Evolutionary conservation across 1,284 basidiomycete species (phyloP).

Genomic region (Fomitopsis betulina): DNA sequence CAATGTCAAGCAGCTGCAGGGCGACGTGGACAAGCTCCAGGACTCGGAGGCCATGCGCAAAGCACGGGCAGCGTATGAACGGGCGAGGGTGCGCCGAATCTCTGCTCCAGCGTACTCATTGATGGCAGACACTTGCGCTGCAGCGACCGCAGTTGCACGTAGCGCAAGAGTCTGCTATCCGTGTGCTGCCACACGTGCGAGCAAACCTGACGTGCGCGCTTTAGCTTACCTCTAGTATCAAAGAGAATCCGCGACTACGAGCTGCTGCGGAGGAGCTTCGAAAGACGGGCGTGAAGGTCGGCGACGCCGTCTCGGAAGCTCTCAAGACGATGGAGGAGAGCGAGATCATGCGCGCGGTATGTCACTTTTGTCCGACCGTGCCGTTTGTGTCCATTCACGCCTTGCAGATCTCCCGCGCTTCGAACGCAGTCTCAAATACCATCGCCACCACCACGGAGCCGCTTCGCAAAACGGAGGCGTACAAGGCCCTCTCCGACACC

Average conservation of each 20-base stretch:
- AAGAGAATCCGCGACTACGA: conserved; percentile 91
- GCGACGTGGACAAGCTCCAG: conserved; percentile 95
- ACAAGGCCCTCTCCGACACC: conserved; percentile 88
- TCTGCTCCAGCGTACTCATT: conserved; percentile 3
- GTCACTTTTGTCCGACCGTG: conserved; percentile 21
- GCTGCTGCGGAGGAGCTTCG: conserved; percentile 90
- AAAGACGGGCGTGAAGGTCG: conserved; percentile 87
- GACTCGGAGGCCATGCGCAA: conserved; percentile 96
- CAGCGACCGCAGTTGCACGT: background rate
- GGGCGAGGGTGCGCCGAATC: conserved; percentile 70
- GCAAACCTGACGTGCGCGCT: background rate
- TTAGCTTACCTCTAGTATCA: conserved; percentile 89
- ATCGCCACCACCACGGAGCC: conserved; percentile 87
- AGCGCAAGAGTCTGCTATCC: background rate
- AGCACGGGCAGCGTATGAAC: conserved; percentile 88
- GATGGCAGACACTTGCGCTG: conserved; percentile 4
- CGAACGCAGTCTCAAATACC: conserved; percentile 72
- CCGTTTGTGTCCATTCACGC: background rate
- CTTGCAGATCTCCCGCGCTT: conserved; percentile 70
- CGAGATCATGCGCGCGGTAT: conserved; percentile 81
- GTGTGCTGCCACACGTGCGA: no score
- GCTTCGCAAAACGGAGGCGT: conserved; percentile 92
- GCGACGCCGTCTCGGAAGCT: conserved; percentile 90
- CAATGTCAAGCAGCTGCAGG: conserved; percentile 95
- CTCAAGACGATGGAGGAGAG: conserved; percentile 92